Conservation (phyloP, 805 yeast genomes). For the Yarrowia deformans region DNA sequence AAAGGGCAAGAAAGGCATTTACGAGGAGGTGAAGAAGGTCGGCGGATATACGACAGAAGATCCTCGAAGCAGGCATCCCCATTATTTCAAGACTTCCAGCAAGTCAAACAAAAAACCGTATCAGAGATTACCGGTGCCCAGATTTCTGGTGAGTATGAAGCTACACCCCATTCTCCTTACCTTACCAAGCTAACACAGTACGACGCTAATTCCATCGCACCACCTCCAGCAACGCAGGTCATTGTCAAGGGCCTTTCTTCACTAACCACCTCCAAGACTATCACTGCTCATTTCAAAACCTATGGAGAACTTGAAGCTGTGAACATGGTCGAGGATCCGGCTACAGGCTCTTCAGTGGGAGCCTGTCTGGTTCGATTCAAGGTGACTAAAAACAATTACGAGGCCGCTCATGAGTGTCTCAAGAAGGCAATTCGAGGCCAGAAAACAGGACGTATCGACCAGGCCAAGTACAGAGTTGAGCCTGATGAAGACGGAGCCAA, state of each 20-base stretch:
- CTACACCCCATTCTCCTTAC: too few species aligned
- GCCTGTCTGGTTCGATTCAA: slow-evolving; percentile 68
- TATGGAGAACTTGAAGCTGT: slow-evolving; percentile 71
- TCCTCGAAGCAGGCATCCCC: slow-evolving; percentile 42
- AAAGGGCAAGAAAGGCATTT: slow-evolving; percentile 51
- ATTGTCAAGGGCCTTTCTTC: slow-evolving; percentile 71
- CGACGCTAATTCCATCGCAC: slow-evolving; percentile 77
- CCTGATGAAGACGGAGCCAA: slow-evolving; percentile 50
- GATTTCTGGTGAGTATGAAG: slow-evolving; percentile 47
- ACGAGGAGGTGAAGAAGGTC: slow-evolving; percentile 43
- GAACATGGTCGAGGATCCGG: slow-evolving; percentile 69
- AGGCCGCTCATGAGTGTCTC: slow-evolving; percentile 58
- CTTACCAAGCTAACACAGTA: slow-evolving; percentile 48
- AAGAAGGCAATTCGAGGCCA: slow-evolving; percentile 54
- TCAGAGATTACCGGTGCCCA: slow-evolving; percentile 46
- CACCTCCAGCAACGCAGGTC: slow-evolving; percentile 73
- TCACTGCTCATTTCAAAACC: slow-evolving; percentile 53
- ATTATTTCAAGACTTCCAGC: slow-evolving; percentile 40
- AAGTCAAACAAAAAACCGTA: slow-evolving; percentile 44
- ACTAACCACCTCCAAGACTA: slow-evolving; percentile 42
- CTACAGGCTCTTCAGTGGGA: slow-evolving; percentile 80
- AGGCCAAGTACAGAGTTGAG: slow-evolving; percentile 55
- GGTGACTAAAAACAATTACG: slow-evolving; percentile 61
- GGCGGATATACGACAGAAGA: slow-evolving; percentile 5
- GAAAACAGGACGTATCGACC: slow-evolving; percentile 58